A percentile compares a stretch with the other conserved stretches of the same genome.
These are phyloP conservation scores for Irpex rosettiformis DNA, from an alignment of 1,284 basidiomycete genomes.

Conservation along the genomic window DNA sequence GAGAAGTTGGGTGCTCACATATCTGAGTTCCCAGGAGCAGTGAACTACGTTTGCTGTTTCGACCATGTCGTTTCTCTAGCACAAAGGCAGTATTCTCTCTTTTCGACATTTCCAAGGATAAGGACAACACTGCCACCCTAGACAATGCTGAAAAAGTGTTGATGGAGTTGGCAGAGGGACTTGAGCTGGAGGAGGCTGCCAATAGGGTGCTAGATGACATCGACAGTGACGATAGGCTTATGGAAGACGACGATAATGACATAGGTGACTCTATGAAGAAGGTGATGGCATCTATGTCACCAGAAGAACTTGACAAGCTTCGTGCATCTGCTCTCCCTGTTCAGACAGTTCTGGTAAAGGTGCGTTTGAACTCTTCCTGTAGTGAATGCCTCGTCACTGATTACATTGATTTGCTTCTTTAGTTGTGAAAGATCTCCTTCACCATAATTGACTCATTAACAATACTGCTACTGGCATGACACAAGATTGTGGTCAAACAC, in stretches of 20 bases:
- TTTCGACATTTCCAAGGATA: neutral
- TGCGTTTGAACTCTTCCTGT: neutral
- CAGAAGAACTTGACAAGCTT: neutral
- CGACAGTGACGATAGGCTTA: neutral
- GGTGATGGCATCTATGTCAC: neutral
- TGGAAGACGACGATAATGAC: too few relatives aligned
- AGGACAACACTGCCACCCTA: neutral
- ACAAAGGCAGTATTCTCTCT: neutral
- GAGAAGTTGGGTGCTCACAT: neutral
- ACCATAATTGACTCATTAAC: neutral
- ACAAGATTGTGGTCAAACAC: neutral
- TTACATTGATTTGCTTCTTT: neutral
- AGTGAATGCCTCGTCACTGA: too few relatives aligned
- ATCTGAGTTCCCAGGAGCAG: neutral
- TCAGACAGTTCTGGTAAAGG: neutral
- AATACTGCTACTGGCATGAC: neutral
- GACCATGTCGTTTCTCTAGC: neutral
- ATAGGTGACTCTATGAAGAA: neutral
- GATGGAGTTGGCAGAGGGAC: neutral
- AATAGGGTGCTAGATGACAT: neutral
- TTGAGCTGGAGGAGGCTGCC: neutral
- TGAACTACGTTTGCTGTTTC: neutral
- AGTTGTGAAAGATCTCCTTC: neutral
- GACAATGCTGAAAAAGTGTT: neutral
- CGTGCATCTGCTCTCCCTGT: neutral